Evolutionary conservation across 129 eudicot species (phyloP).

Genomic region (Rutidosis leptorrhynchoides): DNA sequence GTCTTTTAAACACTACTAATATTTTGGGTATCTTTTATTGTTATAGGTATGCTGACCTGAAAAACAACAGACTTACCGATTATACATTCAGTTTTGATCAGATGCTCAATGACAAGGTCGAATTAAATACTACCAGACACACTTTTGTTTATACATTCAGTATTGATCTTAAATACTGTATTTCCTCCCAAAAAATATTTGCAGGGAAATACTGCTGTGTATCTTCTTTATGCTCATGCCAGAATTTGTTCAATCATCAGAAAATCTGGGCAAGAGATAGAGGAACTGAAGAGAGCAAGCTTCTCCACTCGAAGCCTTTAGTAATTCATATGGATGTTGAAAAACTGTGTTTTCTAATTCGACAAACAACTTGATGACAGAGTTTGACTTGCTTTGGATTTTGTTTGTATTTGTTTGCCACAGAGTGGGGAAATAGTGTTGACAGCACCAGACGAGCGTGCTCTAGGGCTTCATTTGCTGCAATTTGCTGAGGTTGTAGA

Average conservation of each 20-base stretch:
- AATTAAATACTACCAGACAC: no score
- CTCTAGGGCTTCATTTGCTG: constrained; percentile 74
- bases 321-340: background rate
- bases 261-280: constrained; percentile 85
- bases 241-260: constrained; percentile 93
- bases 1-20: no score
- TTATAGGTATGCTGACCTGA: constrained; percentile 90
- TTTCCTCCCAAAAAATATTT: no score
- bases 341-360: background rate
- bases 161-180: no score
- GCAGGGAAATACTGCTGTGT: constrained; percentile 96
- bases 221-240: constrained; percentile 86
- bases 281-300: constrained; percentile 61
- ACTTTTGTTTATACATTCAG: constrained; percentile 29
- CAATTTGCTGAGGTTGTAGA: constrained; percentile 82
- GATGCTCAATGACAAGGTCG: constrained; percentile 93
- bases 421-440: constrained; percentile 54
- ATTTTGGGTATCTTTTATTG: background rate
- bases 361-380: background rate
- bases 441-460: constrained; percentile 64
- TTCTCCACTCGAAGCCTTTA: no score
- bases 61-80: constrained; percentile 87
- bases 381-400: no score
- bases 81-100: constrained; percentile 92
- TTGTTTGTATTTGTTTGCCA: constrained; percentile 7